Base-by-base conservation (phyloP, 805 yeast genomes). In the Yarrowia sp. region DNA sequence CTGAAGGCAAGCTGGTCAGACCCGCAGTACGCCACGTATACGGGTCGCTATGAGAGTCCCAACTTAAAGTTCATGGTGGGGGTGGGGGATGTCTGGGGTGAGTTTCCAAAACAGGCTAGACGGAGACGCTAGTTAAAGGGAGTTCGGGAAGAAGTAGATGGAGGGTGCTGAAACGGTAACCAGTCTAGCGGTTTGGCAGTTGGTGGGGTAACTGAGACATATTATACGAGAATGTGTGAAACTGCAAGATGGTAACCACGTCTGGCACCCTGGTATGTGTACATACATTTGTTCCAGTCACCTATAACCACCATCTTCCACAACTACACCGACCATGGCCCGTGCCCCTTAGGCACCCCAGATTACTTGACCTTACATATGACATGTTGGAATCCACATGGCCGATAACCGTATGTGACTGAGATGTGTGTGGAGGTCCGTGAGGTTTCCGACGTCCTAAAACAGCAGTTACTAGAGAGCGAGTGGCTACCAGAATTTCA, bases 41-140 rank as follows among this genome's bases (percentile, higher is more conserved):
- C 30, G 30, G 30, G 30, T 24, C 30, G 30, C 30, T 24, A 24
- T 24, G 30, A 24, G 30, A 24, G 30, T 24, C 30, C 30, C 30
- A 9, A 33, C 14, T 34, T 50, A 50, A n/a, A 36, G 36, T 50
- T 50, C n/a, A 13, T 19, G 19, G 58, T 52, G 58, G 58, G 58
- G 58, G 58, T 19, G 58, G 58, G 58, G 39, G 19, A 13, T 52
- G 58, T 20, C 58, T 52, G 58, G 58, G 58, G 58, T 52, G 58
- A 52, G 43, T 20, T 52, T 19, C 58, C 58, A 36, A 38, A 52
- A 52, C 43, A 52, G 58, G 58, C 9, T 52, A 52, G 58, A 33
- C 40, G 30, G 58, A n/a, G 19, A 43, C 38, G 43, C 58, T 52
- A 52, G 58, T 52, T 52, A 34, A 52, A 36, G 43, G 24, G 15